Base-by-base conservation (phyloP, 371 early-diverging fungal species). In the Zopfochytrium polystomum region DNA sequence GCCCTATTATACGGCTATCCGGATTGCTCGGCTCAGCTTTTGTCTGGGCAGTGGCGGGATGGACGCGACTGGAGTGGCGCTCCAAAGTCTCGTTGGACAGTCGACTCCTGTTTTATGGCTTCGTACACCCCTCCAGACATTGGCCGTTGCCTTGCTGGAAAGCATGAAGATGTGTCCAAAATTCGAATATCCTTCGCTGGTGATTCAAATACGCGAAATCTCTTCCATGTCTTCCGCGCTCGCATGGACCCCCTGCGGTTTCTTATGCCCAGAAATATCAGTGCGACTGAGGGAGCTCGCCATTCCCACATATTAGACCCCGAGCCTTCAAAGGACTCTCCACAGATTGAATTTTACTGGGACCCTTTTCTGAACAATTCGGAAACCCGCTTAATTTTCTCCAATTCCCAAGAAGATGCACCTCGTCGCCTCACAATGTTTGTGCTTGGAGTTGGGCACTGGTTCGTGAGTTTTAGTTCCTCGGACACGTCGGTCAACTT, bases 131-230 rank as follows among this genome's bases (percentile, higher is more conserved):
- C 42, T 13, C 11, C 11, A n/a, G 42, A 42, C 11, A 11, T 42
- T n/a, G 42, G n/a, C 11, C 11, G n/a, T 13, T 42, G 42, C n/a
- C n/a, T 42, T n/a, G n/a, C 11, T 13, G 42, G 42, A 42, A 42
- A 11, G 42, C 42, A 42, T n/a, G n/a, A n/a, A n/a, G n/a, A n/a
- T n/a, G n/a, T n/a, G n/a, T n/a, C n/a, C n/a, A n/a, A n/a, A n/a
- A n/a, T n/a, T n/a, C n/a, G n/a, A 42, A 42, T 42, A 11, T 11
- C n/a, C 11, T 42, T 42, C 42, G n/a, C 42, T 11, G 42, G 90
- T 29, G 88, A 90, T 66, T 87, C 87, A 1, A 75, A 83, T 1
- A 79, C 80, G 42, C 80, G 89, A 35, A 72, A 80, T 35, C 79
- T 84, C 49, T 88, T 77, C 66, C 76, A 80, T 31, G 75, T 85